Evolutionary conservation across 2,329 filamentous ascomycete genomes (phyloP), one percentile per base, ranked within the genome.

Genomic region (Geoglossum cookeanum): DNA sequence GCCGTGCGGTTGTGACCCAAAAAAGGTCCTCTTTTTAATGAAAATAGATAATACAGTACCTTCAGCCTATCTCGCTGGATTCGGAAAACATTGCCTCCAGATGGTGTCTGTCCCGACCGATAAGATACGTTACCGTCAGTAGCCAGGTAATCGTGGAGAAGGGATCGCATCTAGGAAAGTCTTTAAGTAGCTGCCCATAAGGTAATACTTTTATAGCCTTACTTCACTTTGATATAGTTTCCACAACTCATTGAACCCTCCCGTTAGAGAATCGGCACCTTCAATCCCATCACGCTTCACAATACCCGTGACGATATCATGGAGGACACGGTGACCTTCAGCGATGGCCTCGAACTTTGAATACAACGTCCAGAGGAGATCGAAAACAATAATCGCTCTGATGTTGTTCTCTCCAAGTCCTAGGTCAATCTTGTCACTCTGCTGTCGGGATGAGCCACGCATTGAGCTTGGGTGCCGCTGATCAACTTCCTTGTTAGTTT

Each of bases 311-410:
- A 96, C 84, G 52, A 94, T 85, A 68, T 97, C 92, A 68, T 97
- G 89, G 58, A 97, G 82, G 0, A 96, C 84, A 47, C 94, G 84
- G 66, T 98, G 92, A 1, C 90, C 87, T 71, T 98, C 94, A 3
- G 89, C 88, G 62, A 98, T 97, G 6, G 92, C 87, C 68, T 97
- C 92, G 61, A 98, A 97, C 64, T 96, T 96, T 48, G 90, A 90
- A 68, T 94, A 98, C 0, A 98, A 70, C 0, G 88, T 91, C 81
- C 85, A 94, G 1, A 98, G 73, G 51, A 97, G 78, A 65, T 98
- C 92, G 62, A 92, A 86, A 54, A 98, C 84, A 32, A 96, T 87
- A 63, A 88, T 85, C 13, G 84, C 84, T 17, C 86, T 79, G 71
- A 90, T 81, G 62, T 86, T 82, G 17, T 85, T 87, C 62, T 88